Evolutionary conservation across 2,329 filamentous ascomycete species (phyloP).

Genomic region (Penicillium sp.): DNA sequence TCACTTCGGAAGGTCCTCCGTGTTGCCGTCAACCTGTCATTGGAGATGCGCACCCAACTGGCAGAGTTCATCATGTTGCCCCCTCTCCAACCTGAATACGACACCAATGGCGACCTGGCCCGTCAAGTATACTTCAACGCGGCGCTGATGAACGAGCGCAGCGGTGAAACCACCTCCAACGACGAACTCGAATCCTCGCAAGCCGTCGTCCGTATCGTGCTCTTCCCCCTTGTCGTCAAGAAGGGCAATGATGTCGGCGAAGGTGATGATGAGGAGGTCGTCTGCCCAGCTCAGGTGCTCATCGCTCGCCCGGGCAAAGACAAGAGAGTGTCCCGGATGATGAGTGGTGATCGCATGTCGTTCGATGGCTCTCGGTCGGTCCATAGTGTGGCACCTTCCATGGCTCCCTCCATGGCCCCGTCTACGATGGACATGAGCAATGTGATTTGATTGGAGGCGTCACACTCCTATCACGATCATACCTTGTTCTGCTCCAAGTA

Average conservation of each 20-base stretch:
- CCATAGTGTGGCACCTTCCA: slow-evolving; percentile 48
- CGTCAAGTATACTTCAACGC: slow-evolving; percentile 92
- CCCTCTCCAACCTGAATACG: slow-evolving; percentile 91
- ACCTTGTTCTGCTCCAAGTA: background rate
- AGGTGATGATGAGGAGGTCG: slow-evolving; percentile 92
- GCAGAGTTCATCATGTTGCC: slow-evolving; percentile 99
- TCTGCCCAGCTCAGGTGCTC: slow-evolving; percentile 92
- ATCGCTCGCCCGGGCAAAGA: slow-evolving; percentile 63
- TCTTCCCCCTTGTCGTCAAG: slow-evolving; percentile 96
- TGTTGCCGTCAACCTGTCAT: slow-evolving; percentile 84
- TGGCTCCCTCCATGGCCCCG: slow-evolving; percentile 38
- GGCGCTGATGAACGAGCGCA: slow-evolving; percentile 91
- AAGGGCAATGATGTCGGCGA: slow-evolving; percentile 86
- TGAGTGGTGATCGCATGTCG: slow-evolving; percentile 50
- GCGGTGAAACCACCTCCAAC: slow-evolving; percentile 70
- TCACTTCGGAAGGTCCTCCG: slow-evolving; percentile 86
- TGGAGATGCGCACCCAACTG: slow-evolving; percentile 96
- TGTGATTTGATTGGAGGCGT: slow-evolving; percentile 51
- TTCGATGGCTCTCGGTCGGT: slow-evolving; percentile 44
- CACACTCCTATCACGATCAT: slow-evolving; percentile 37
- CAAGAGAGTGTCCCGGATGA: slow-evolving; percentile 42
- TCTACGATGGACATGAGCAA: slow-evolving; percentile 50
- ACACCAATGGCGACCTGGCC: slow-evolving; percentile 85
- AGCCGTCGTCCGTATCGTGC: slow-evolving; percentile 83
- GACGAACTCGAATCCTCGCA: slow-evolving; percentile 77